Base-by-base conservation (phyloP, 1,139 yeast genomes). In the Debaryomyces sp. region DNA sequence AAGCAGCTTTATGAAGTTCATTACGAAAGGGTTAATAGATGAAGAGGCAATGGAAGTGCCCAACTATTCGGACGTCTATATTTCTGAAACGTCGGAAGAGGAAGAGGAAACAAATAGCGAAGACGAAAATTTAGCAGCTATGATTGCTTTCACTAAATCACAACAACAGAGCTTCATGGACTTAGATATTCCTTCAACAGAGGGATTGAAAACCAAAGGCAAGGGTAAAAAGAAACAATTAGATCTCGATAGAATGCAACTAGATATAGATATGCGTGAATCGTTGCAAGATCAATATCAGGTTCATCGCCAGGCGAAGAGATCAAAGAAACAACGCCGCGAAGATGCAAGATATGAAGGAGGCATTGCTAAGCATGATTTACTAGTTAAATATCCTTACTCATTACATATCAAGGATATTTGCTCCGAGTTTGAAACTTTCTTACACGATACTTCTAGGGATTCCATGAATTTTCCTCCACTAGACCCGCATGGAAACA, bases 381-480 rank as follows among this genome's bases (percentile, higher is more conserved):
- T 90, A 49, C 67, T 76, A 32, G 67, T 76, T 37, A 84, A 84
- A 54, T 91, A 89, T 57, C 92, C 92, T 5, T 79, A 73, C 51
- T 75, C 82, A 2, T 70, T 91, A 48, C 87, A 84, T 56, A 80
- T 89, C 34, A 73, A 73, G 44, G 96, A 90, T 40, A 85, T 90
- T 10, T 72, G 78, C 39, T 68, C 68, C 26, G 97, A 91, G 63
- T 77, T 89, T 54, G 88, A 87, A 45, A 47, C 58, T 0, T 87
- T 90, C 55, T 68, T 83, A 38, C 74, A 72, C 23, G 86, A 81
- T 56, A 63, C 68, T 1, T 58, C 66, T 13, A 69, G 84, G 49
- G 79, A 75, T 10, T 69, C 84, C 1, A 56, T 92, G 54, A 73
- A 82, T 33, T 89, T 94, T 63, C 98, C 99, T 3, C 97, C 98